Evolutionary conservation across 129 eudicot genomes (phyloP), one percentile per base, ranked within the genome.

Genomic region (Oenanthe sinensis): DNA sequence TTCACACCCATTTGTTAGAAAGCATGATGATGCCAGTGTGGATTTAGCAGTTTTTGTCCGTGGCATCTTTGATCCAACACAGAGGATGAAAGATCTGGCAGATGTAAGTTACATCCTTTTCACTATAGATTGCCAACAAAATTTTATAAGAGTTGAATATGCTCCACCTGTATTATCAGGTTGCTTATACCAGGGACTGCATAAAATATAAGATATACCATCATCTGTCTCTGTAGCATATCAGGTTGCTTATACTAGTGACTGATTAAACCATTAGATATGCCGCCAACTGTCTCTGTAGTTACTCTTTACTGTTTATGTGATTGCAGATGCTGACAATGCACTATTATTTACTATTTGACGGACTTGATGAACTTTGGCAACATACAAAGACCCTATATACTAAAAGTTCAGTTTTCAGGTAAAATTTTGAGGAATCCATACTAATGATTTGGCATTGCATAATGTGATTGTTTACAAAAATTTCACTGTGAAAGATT

Each of bases 361-460:
- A 95, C 73, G 99, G 99, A 79, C 74, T 91, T 8, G 97, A 95
- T 82, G 99, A 95, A 71, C 89, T 90, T 58, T 95, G 99, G 99
- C 96, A 92, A 54, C 95, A 90, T 79, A 77, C 86, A 68, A 87
- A 89, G 88, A 86, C 87, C 75, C 84, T 95, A 30, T 95, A 95
- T 71, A 84, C 82, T 6, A 96, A 86, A 55, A 47, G 77, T 52
- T 92, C 99, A 46, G 77, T 82, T 76, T 92, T 95, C 89, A 91
- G 99, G 99, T 91, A 88, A 6, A 77, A 20, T 20, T 78, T 10
- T 65, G 20, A 4, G 42, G 42, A 33, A 65, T 65, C 71, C 20
- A 65, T 42, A 30, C 42, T 30, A 30, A 65, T 65, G 42, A 28
- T 65, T 28, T 26, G 42, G 71, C 22, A 15, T 65, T 65, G 8